phyloP scores from a whole-genome alignment of 257 asterid genomes.

The Nicotiana sylvestris region DNA sequence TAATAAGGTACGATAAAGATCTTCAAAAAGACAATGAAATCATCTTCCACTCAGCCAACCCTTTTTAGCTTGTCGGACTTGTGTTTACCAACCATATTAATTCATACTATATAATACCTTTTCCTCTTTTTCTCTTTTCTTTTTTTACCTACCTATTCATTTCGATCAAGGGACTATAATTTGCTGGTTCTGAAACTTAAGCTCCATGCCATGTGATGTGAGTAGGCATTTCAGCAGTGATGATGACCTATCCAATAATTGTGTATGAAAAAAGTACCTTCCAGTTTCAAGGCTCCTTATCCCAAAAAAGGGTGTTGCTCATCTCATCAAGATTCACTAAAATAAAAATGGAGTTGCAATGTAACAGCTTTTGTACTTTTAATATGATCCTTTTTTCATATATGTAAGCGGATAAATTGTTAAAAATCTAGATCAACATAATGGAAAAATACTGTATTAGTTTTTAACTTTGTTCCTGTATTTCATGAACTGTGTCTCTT shows the following conservation, averaged over 20 bases:
- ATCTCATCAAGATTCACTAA: not conserved
- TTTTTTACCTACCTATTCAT: not conserved
- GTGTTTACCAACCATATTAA: constrained; percentile 24
- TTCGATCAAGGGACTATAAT: not conserved
- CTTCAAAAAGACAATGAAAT: constrained; percentile 33
- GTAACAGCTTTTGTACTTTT: not conserved
- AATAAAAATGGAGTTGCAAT: not conserved
- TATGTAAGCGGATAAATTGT: not conserved
- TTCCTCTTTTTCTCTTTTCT: not conserved
- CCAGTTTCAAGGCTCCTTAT: no score
- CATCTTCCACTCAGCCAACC: constrained; percentile 37
- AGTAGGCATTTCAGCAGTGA: constrained; percentile 18
- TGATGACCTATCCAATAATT: constrained; percentile 20
- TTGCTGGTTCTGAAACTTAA: not conserved
- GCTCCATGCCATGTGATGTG: constrained; percentile 25
- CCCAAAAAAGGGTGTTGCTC: not conserved
- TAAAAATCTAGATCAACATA: constrained; percentile 12
- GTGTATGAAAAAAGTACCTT: not conserved
- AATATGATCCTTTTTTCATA: not conserved
- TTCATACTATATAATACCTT: not conserved
- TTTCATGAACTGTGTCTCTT: not conserved
- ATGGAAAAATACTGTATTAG: constrained; percentile 1
- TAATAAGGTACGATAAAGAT: not conserved
- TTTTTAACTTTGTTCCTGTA: not conserved
- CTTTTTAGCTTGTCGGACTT: constrained; percentile 47